Evolutionary conservation across 2,329 filamentous ascomycete genomes (phyloP), one percentile per base, ranked within the genome.

Genomic region (Phialophora verrucosa): DNA sequence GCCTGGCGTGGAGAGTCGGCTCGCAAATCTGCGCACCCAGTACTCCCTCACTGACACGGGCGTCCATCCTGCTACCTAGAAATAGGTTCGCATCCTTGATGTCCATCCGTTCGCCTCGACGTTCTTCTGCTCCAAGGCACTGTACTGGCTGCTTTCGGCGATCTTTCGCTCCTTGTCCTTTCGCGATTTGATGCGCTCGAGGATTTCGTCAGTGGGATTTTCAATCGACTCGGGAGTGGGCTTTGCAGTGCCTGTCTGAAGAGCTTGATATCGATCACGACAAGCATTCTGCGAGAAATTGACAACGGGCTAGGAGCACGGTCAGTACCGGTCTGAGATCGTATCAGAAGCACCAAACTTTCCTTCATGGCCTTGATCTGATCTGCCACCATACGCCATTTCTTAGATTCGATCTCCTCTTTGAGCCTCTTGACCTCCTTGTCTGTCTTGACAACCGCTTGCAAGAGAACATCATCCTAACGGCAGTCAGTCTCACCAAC

Each of bases 221-320:
- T 55, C 31, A 54, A 73, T 65, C 23, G 64, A 70, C 47, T 83
- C 81, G 23, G 78, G 79, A 1, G 83, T 81, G 20, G 79, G 78
- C 32, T 75, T 75, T 2, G 82, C 83, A 7, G 75, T 81, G n/a
- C 81, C 83, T 35, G 77, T 70, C 23, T 76, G 70, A 17, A 83
- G 71, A 14, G 74, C 75, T 35, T 76, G 73, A 67, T 77, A 82
- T 31, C 83, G 80, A 62, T 80, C 74, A 23, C 76, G 74, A 73
- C 82, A 84, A 25, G 83, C 82, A 10, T 78, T 79, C 25, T 76
- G 76, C 20, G 80, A 80, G 76, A 83, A 84, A 61, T 82, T 77
- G 47, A 78, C 70, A 8, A 75, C 71, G 7, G 74, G 71, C 63
- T 73, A 29, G 35, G n/a, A 59, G 32, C 72, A 73, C 25, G 23